A percentile compares a stretch with the other conserved stretches of the same genome.
phyloP scores from a whole-genome alignment of 129 eudicot species.

The Pittosporum tobira region DNA sequence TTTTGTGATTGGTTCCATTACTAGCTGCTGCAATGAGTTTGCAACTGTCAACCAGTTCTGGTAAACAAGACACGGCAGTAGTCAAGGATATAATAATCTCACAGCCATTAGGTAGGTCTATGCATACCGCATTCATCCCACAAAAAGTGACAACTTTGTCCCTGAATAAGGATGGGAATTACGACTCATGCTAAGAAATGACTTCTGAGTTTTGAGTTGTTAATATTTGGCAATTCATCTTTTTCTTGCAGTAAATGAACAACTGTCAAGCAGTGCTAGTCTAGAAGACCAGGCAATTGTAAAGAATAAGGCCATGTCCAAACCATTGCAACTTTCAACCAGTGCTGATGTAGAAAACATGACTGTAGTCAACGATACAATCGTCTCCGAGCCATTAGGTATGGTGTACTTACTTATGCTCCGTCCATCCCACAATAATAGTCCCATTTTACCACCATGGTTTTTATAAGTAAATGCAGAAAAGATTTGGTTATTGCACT shows the following conservation, averaged over 20 bases:
- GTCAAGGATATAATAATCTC: no score
- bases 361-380: conserved; percentile 3
- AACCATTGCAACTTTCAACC: conserved; percentile 2
- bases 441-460: background rate
- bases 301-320: conserved; percentile 6
- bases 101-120: background rate
- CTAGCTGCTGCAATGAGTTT: conserved; percentile 9
- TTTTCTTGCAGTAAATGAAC: no score
- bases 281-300: conserved; percentile 3
- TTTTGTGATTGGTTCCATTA: background rate
- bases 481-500: background rate
- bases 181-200: no score
- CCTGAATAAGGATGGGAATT: no score
- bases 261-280: conserved; percentile 6
- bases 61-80: no score
- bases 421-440: no score
- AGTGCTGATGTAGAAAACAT: conserved; percentile 8
- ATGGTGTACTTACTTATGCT: no score
- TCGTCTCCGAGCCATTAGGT: conserved; percentile 3
- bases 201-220: no score
- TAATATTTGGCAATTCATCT: no score
- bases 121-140: no score
- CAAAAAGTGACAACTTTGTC: no score
- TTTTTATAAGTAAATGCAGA: background rate
- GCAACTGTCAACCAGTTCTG: no score